Base-by-base conservation (phyloP, 805 yeast species). In the Pichia insulana region DNA sequence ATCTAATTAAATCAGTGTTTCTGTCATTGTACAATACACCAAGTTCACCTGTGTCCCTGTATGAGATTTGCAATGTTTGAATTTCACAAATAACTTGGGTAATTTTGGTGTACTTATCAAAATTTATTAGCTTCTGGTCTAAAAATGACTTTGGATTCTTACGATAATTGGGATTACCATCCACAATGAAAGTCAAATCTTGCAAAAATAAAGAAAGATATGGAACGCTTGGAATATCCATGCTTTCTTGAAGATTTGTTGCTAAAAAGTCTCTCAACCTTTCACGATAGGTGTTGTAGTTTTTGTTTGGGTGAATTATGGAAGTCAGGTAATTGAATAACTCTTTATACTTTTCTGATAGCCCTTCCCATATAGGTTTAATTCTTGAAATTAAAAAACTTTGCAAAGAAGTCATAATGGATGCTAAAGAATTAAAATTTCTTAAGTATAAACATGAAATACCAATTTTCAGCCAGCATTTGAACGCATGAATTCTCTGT, bases 161-260 rank as follows among this genome's bases (percentile, higher is more conserved):
- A 56, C 89, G 68, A 56, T 66, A 78, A 51, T 76, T 80, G 32
- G 82, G 71, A 55, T 83, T 83, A n/a, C 92, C 90, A 51, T 84
- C 94, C 40, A 78, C 73, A n/a, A 83, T 76, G 62, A 83, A 83
- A 0, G 89, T 83, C 52, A 84, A 67, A 60, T 84, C 95, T 60
- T 82, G 92, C 36, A 84, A 63, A 57, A 81, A 83, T 41, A 84
- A 62, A 36, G 83, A 79, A 44, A 83, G 70, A 56, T 83, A 84
- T 15, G 95, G 95, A 30, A 84, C 89, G 17, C 77, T 72, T 0
- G 89, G 87, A 17, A 78, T 65, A 44, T 65, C 72, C 57, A 62
- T 62, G 52, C 47, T 60, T 53, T 47, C 67, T 30, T 62, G 64
- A 25, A 56, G 40, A 32, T 72, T 75, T 37, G 73, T 68, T 16